Evolutionary conservation across 768 basidiomycete species (phyloP).

Genomic region (Hemileccinum impolitum): DNA sequence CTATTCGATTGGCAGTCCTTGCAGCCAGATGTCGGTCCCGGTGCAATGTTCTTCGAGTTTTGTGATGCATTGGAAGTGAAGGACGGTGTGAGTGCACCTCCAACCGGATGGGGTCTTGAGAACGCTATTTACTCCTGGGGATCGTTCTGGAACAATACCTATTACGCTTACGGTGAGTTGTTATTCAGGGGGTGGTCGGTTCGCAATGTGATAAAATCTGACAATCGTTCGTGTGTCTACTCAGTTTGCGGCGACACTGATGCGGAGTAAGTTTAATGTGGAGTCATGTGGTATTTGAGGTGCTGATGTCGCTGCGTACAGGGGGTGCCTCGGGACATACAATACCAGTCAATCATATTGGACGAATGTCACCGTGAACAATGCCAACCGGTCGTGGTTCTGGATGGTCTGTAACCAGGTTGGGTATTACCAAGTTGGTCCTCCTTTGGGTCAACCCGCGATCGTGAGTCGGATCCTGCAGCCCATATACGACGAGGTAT

Average conservation of each 20-base stretch:
- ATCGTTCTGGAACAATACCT: slow-evolving; percentile 50
- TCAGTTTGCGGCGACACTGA: slow-evolving; percentile 50
- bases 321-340: slow-evolving; percentile 42
- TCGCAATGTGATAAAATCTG: not conserved
- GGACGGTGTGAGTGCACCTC: slow-evolving; percentile 39
- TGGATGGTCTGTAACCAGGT: slow-evolving; percentile 78
- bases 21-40: slow-evolving; percentile 46
- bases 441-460: slow-evolving; percentile 34
- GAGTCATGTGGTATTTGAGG: not conserved
- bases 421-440: slow-evolving; percentile 45
- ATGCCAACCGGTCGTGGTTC: slow-evolving; percentile 58
- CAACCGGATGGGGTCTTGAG: slow-evolving; percentile 57
- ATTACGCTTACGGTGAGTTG: slow-evolving; percentile 43
- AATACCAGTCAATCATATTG: slow-evolving; percentile 39
- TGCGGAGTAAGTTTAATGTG: slow-evolving; percentile 41
- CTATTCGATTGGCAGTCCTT: slow-evolving; percentile 65
- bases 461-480: slow-evolving; percentile 34
- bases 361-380: slow-evolving; percentile 55
- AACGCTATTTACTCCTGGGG: slow-evolving; percentile 62
- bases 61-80: slow-evolving; percentile 40
- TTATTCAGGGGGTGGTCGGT: not conserved
- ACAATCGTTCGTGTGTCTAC: not conserved
- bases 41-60: slow-evolving; percentile 36
- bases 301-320: slow-evolving; percentile 28
- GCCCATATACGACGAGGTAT: slow-evolving; percentile 30